Evolutionary conservation across 2,329 filamentous ascomycete genomes (phyloP).

Genomic region (Fusarium sp.): DNA sequence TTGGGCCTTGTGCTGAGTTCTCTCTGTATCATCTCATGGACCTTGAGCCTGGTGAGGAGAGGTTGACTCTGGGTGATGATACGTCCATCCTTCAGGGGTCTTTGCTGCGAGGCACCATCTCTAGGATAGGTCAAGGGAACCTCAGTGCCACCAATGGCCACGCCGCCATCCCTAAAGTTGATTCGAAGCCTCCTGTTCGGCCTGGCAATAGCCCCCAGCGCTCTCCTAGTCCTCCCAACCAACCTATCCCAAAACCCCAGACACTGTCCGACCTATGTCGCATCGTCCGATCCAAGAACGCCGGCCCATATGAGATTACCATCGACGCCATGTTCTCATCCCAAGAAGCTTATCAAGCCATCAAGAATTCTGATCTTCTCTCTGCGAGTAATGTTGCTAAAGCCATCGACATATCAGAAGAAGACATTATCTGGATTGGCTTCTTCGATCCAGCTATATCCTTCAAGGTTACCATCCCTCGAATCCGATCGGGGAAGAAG

Average conservation of each 20-base stretch:
- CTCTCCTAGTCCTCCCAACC: fast-evolving
- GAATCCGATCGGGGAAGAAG: slow-evolving; percentile 24
- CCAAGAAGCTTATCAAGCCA: slow-evolving; percentile 47
- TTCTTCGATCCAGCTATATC: slow-evolving; percentile 61
- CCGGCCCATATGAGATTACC: slow-evolving; percentile 60
- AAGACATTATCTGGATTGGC: slow-evolving; percentile 54
- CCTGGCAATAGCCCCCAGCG: neutral
- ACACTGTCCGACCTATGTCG: slow-evolving; percentile 53
- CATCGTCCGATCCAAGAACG: slow-evolving; percentile 63
- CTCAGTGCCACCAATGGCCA: fast-evolving
- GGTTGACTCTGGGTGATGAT: neutral
- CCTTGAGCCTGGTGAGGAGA: slow-evolving; percentile 48
- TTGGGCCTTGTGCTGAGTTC: slow-evolving; percentile 58
- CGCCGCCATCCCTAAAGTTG: neutral
- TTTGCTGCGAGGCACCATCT: slow-evolving; percentile 1
- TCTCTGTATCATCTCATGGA: slow-evolving; percentile 64
- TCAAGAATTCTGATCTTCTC: slow-evolving; percentile 30
- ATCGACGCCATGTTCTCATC: slow-evolving; percentile 63
- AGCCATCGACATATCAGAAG: slow-evolving; percentile 41
- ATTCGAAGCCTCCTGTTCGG: neutral
- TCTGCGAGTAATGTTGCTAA: slow-evolving; percentile 18
- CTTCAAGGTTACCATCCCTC: slow-evolving; percentile 54
- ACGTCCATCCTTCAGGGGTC: neutral
- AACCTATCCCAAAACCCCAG: neutral
- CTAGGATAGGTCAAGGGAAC: slow-evolving; percentile 11